Evolutionary conservation across 1,139 yeast species (phyloP).

Genomic region (Yamadazyma buinensis): DNA sequence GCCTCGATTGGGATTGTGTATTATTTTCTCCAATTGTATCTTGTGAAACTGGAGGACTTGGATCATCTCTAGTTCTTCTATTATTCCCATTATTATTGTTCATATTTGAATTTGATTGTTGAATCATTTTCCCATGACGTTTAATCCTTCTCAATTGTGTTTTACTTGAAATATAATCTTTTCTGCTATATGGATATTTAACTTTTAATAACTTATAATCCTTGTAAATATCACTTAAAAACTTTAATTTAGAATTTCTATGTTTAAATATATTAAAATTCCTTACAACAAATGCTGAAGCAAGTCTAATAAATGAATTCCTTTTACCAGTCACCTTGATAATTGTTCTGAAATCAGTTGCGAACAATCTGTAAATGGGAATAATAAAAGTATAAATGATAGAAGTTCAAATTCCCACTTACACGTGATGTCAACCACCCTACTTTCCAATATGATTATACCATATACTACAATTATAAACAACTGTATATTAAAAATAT

Average conservation of each 20-base stretch:
- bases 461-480: too few species aligned
- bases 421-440: too few species aligned
- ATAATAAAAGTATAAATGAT: too few species aligned
- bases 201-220: conserved; percentile 24
- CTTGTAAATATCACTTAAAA: conserved; percentile 15
- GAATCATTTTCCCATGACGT: conserved; percentile 15
- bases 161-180: conserved; percentile 9
- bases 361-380: too few species aligned
- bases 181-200: conserved; percentile 14
- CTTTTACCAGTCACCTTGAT: conserved; percentile 6
- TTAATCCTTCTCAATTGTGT: conserved; percentile 13
- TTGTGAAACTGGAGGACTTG: not conserved
- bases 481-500: too few species aligned
- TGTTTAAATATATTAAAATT: conserved; percentile 4
- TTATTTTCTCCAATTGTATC: conserved; percentile 1
- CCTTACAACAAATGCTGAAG: conserved; percentile 5
- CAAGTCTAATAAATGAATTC: conserved; percentile 2
- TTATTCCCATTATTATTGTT: too few species aligned
- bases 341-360: too few species aligned
- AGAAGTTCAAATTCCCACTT: too few species aligned
- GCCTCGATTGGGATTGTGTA: conserved; percentile 15
- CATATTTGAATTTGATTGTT: not conserved
- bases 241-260: conserved; percentile 11
- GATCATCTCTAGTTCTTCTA: not conserved
- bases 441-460: too few species aligned